Evolutionary conservation across 192 early-diverging fungal species (phyloP).

Genomic region (Rhizoclosmatium sp.): DNA sequence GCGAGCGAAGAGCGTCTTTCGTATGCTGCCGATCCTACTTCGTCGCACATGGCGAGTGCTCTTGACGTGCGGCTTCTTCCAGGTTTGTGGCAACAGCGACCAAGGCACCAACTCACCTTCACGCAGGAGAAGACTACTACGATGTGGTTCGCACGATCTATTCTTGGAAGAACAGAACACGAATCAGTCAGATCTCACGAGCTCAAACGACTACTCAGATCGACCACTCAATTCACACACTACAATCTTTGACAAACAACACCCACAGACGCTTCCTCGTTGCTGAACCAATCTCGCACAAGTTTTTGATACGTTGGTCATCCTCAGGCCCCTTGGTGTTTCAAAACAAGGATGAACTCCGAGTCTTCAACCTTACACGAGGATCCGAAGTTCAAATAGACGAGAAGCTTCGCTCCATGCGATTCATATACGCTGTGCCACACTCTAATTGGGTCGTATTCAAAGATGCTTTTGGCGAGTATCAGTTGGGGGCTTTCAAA

Average conservation of each 20-base stretch:
- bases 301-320: conserved; percentile 12
- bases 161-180: not conserved
- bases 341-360: not conserved
- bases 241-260: not conserved
- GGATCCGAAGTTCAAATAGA: not conserved
- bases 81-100: not conserved
- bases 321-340: not conserved
- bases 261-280: conserved; percentile 1
- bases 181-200: not conserved
- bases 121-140: conserved; percentile 7
- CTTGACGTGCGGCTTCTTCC: not conserved
- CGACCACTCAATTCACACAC: no score
- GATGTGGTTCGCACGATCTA: not conserved
- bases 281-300: conserved; percentile 13
- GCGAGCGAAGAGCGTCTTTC: not conserved
- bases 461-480: not conserved
- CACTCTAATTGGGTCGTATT: conserved; percentile 21
- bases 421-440: conserved; percentile 13
- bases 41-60: not conserved
- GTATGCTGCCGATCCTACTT: no score
- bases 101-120: not conserved
- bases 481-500: not conserved
- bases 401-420: not conserved
- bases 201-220: no score
- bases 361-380: not conserved